A percentile compares a stretch with the other conserved stretches of the same genome.
Conservation (phyloP, 768 basidiomycete species). For the Lyophyllum atratum region DNA sequence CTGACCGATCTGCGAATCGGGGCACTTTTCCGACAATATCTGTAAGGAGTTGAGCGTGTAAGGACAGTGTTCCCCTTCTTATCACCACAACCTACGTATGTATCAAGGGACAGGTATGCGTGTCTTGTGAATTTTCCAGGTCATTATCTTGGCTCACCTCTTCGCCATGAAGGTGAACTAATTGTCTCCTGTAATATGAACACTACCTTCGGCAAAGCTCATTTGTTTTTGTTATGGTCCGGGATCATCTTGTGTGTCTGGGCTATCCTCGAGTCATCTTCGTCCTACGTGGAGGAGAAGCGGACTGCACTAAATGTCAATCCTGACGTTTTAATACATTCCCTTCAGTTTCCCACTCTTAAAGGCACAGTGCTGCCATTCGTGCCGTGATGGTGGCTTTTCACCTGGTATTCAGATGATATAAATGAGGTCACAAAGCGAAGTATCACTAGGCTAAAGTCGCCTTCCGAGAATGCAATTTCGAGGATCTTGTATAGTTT, state of each 20-base stretch:
- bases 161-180: too few relatives aligned
- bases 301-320: not conserved
- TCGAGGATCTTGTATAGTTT: not conserved
- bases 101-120: not conserved
- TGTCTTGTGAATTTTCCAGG: not conserved
- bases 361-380: not conserved
- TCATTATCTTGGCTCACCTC: too few relatives aligned
- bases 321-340: not conserved
- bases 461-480: not conserved
- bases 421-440: not conserved
- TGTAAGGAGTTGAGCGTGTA: not conserved
- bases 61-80: not conserved
- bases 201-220: not conserved
- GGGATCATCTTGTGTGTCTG: too few relatives aligned
- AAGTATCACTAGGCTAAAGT: not conserved
- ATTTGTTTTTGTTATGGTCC: too few relatives aligned
- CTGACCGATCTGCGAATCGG: too few relatives aligned
- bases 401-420: not conserved
- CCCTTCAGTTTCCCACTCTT: not conserved
- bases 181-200: not conserved
- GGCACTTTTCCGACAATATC: not conserved
- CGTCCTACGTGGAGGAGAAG: not conserved
- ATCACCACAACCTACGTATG: not conserved
- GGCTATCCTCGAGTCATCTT: not conserved
- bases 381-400: not conserved